Base-by-base conservation (phyloP, 306 rosid genomes). In the Cucumis hystrix region DNA sequence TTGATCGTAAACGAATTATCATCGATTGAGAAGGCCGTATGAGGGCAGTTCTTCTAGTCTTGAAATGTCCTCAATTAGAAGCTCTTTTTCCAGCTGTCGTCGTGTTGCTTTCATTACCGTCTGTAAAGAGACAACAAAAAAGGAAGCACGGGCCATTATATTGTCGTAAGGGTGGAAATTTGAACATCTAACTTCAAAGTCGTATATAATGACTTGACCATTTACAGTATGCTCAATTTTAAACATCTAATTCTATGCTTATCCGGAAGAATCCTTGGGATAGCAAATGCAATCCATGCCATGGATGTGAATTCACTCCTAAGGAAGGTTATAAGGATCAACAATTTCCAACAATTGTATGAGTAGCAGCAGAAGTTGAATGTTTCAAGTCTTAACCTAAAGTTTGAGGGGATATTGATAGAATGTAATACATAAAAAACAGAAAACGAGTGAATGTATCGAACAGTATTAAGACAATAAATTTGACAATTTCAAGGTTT, bases 41-140 rank as follows among this genome's bases (percentile, higher is more conserved):
- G 97, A 92, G 55, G 97, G 97, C 83, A 95, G 77, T 80, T 95
- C 97, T 83, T 95, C 99, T 21, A 91, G 97, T 79, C 88, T 82
- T 75, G 85, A 77, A 77, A 91, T 75, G 45, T 89, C 97, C 78
- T 90, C 97, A 23, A 84, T 84, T 81, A 92, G 82, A 80, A 95
- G 97, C 87, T 95, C 99, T 78, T 91, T 95, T 88, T 95, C 99
- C 82, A 95, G 89, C 79, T 89, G 97, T 17, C 92, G 93, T 40
- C 97, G 96, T 20, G 99, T 95, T 21, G 97, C 80, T 82, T 95
- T 95, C 99, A 95, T 95, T 82, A 95, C 97, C 39, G 96, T 83
- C 97, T 95, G 91, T 87, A 73, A 74, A 79, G 72, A 76, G 68
- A 35, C 28, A 15, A 52, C 18, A 49, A 23, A 17, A 41, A 16